Evolutionary conservation across 2,329 filamentous ascomycete genomes (phyloP), one percentile per base, ranked within the genome.

Genomic region (Pseudocercospora eumusae): DNA sequence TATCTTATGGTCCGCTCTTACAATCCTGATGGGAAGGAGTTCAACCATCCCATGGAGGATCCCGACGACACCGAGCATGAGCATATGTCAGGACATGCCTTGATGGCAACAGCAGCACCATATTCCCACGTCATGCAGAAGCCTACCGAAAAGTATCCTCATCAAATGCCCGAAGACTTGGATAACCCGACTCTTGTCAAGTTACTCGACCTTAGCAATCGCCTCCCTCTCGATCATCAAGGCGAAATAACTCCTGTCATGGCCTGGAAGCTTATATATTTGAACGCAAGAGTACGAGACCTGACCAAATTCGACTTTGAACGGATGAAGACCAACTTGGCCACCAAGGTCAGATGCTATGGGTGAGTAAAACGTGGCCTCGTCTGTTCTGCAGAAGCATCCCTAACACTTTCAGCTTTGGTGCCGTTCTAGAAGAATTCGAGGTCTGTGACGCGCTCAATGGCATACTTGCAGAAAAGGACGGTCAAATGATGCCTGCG

Each of bases 211-310:
- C 83, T 97, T 59, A 96, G 92, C 78, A 85, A 88, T 69, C 87
- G 88, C 69, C 82, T 97, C 25, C 88, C 95, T 69, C 85, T 95
- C 58, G 73, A 76, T 1, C 69, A 68, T 18, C 91, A 95, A 64
- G 92, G 92, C 57, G 91, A 96, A 77, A 91, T 98, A 71, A 98
- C 93, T 18, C 95, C 95, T 0, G 90, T 97, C 68, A 96, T 96
- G 91, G 93, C 93, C 0, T 93, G 95, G 86, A 89, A 91, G 55
- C 89, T 91, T 78, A 83, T 98, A 55, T 80, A 92, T 65, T 83
- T 82, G 50, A 88, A 95, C 75, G 85, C 88, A 25, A 82, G 88
- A 64, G 86, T 93, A 66, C 74, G 74, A 5, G 86, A 89, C 67
- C 78, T 96, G 36, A 62, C 54, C 18, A 59, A 58, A 21, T 21